These are phyloP conservation scores for Pistacia atlantica DNA, from an alignment of 345 rosid species.

Conservation along the genomic window DNA sequence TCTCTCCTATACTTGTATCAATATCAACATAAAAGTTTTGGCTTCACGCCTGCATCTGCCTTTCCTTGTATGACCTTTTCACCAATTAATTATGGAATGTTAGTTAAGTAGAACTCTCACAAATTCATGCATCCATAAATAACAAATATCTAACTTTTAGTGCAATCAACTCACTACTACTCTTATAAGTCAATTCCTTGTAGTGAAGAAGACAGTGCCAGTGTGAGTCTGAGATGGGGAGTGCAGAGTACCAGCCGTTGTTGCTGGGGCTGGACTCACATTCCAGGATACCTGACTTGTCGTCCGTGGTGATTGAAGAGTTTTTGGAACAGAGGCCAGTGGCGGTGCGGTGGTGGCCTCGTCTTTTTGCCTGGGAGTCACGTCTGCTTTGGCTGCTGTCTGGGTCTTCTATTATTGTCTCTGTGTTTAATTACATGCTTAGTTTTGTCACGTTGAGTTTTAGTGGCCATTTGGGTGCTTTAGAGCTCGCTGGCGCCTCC, in stretches of 20 bases:
- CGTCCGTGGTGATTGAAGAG: slow-evolving; percentile 69
- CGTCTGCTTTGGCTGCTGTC: slow-evolving; percentile 77
- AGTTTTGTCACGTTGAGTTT: slow-evolving; percentile 81
- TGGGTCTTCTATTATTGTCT: slow-evolving; percentile 69
- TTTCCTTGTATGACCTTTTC: too few relatives aligned
- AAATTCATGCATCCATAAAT: too few relatives aligned
- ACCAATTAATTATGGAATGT: too few relatives aligned
- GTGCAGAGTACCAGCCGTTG: slow-evolving; percentile 44
- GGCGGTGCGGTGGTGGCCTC: slow-evolving; percentile 67
- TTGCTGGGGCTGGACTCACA: slow-evolving; percentile 59
- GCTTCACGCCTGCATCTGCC: too few relatives aligned
- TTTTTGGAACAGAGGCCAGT: slow-evolving; percentile 44
- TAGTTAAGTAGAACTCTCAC: too few relatives aligned
- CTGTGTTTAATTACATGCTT: slow-evolving; percentile 79
- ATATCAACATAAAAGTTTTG: too few relatives aligned
- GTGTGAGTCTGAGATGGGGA: neutral
- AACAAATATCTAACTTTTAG: too few relatives aligned
- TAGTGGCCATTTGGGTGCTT: slow-evolving; percentile 71
- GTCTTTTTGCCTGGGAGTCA: slow-evolving; percentile 78
- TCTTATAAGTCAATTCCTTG: too few relatives aligned
- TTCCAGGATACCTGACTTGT: slow-evolving; percentile 50
- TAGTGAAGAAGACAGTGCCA: too few relatives aligned
- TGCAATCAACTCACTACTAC: too few relatives aligned
- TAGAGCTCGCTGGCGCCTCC: slow-evolving; percentile 89
- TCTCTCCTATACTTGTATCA: too few relatives aligned